phyloP scores from a whole-genome alignment of 306 rosid genomes.

The Prunus mira region DNA sequence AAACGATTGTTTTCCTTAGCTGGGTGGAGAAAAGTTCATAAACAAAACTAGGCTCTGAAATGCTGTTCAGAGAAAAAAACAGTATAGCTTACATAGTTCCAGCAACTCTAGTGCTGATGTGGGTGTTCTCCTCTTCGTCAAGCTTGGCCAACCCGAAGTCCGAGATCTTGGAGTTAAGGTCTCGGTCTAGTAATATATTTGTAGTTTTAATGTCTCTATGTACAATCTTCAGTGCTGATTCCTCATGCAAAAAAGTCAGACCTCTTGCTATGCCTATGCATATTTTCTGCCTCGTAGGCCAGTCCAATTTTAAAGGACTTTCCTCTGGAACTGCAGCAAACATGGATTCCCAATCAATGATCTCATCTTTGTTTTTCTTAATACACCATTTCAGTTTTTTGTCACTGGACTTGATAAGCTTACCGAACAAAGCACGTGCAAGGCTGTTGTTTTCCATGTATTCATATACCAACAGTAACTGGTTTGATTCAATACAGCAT shows the following conservation, averaged over 20 bases:
- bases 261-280: slow-evolving; percentile 63
- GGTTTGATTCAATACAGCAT: slow-evolving; percentile 52
- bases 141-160: slow-evolving; percentile 72
- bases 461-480: slow-evolving; percentile 56
- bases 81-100: slow-evolving; percentile 46
- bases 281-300: slow-evolving; percentile 57
- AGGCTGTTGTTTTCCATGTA: slow-evolving; percentile 60
- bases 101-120: slow-evolving; percentile 50
- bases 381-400: background rate
- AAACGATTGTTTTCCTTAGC: background rate
- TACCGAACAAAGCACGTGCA: slow-evolving; percentile 52
- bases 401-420: slow-evolving; percentile 13
- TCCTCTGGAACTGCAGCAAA: background rate
- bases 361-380: background rate
- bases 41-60: background rate
- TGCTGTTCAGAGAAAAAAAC: background rate
- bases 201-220: slow-evolving; percentile 64
- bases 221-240: slow-evolving; percentile 51
- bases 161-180: slow-evolving; percentile 58
- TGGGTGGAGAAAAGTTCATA: background rate
- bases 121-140: slow-evolving; percentile 48
- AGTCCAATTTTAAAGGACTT: slow-evolving; percentile 33
- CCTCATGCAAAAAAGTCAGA: slow-evolving; percentile 54
- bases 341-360: background rate
- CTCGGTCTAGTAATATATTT: slow-evolving; percentile 46